These are phyloP conservation scores for Choiromyces venosus DNA, from an alignment of 495 filamentous ascomycete species.

Conservation along the genomic window DNA sequence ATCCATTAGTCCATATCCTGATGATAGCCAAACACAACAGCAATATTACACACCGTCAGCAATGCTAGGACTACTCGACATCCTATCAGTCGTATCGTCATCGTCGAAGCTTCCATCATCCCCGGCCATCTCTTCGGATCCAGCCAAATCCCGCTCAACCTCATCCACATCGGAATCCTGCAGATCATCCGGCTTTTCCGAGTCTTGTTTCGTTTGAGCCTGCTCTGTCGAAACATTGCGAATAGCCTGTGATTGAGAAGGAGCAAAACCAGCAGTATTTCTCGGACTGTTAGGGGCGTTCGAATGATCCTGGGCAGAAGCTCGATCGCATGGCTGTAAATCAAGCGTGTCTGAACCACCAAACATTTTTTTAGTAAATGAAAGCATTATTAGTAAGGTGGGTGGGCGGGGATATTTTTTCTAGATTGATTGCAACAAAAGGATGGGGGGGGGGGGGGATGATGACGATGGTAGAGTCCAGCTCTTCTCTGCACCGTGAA, in stretches of 20 bases:
- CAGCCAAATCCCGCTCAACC: conserved; percentile 37
- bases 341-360: conserved; percentile 77
- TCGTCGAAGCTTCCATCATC: conserved; percentile 66
- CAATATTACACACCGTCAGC: conserved; percentile 85
- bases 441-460: background rate
- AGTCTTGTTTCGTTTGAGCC: conserved; percentile 57
- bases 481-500: background rate
- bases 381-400: conserved; percentile 1
- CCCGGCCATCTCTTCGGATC: conserved; percentile 58
- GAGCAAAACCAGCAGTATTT: conserved; percentile 50
- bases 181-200: conserved; percentile 49
- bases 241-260: conserved; percentile 78
- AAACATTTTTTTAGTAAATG: background rate
- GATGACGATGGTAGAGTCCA: background rate
- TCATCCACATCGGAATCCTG: conserved; percentile 52
- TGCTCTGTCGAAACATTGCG: conserved; percentile 71
- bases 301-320: conserved; percentile 72
- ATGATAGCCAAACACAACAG: conserved; percentile 57
- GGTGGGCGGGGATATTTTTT: background rate
- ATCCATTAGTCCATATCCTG: conserved; percentile 69
- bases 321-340: conserved; percentile 75
- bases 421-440: background rate
- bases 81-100: conserved; percentile 88
- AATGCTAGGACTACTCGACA: conserved; percentile 96
- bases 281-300: conserved; percentile 48